Evolutionary conservation across 2,329 filamentous ascomycete species (phyloP).

Genomic region (Calonectria multiphialidica): DNA sequence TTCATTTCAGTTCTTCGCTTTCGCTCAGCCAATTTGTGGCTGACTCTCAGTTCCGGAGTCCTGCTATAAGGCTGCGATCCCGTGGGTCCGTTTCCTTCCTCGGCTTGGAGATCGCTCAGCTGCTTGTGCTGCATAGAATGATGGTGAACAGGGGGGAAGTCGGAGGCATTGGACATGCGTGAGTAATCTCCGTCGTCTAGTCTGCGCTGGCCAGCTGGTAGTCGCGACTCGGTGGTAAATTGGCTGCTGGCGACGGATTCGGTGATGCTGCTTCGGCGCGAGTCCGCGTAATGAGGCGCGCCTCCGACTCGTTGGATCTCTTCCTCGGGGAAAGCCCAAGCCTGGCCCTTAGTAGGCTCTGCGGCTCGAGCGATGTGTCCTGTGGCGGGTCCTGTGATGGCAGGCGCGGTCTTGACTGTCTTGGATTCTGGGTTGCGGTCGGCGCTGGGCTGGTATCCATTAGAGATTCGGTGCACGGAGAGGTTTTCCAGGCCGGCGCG

Average conservation of each 20-base stretch:
- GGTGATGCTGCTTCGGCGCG: conserved; percentile 80
- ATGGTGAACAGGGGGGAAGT: conserved; percentile 75
- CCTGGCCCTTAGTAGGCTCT: conserved; percentile 84
- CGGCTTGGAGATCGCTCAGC: conserved; percentile 73
- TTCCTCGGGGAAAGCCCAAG: conserved; percentile 86
- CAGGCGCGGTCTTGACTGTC: conserved; percentile 75
- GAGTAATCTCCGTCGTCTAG: conserved; percentile 73
- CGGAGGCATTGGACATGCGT: conserved; percentile 64
- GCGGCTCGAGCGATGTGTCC: conserved; percentile 77
- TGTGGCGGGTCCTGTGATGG: conserved; percentile 78
- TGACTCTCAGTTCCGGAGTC: conserved; percentile 84
- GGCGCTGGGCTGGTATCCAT: conserved; percentile 72
- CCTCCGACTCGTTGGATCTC: conserved; percentile 67
- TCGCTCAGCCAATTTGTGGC: conserved; percentile 86
- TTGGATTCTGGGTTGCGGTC: conserved; percentile 70
- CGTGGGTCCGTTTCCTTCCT: conserved; percentile 63
- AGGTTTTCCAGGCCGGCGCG: conserved; percentile 64
- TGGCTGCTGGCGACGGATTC: conserved; percentile 85
- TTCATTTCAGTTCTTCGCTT: conserved; percentile 92
- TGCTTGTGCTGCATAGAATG: conserved; percentile 82
- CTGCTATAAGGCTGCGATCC: conserved; percentile 83
- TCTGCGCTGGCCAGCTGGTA: conserved; percentile 79
- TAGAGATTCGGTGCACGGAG: conserved; percentile 71
- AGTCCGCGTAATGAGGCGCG: conserved; percentile 68
- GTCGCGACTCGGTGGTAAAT: conserved; percentile 78